phyloP scores from a whole-genome alignment of 2,329 filamentous ascomycete genomes.

The Clonostachys rosea region DNA sequence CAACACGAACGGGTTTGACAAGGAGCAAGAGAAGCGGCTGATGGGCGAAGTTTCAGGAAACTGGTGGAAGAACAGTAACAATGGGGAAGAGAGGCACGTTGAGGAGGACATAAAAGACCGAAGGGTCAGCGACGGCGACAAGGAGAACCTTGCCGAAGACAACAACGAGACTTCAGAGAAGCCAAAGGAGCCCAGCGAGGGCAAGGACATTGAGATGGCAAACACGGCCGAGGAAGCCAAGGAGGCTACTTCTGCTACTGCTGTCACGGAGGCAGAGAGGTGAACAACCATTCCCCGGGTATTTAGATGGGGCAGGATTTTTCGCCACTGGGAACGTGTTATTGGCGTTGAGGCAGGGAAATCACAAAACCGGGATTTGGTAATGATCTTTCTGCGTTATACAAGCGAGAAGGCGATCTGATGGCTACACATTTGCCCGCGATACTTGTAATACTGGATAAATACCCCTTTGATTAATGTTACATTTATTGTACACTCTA shows the following conservation, averaged over 20 bases:
- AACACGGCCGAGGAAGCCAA: constrained; percentile 8
- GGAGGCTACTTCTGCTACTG: not conserved
- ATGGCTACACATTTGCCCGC: constrained; percentile 2
- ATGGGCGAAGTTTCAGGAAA: constrained; percentile 22
- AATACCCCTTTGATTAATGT: too few relatives aligned
- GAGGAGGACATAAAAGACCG: constrained; percentile 20
- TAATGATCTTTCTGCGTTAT: not conserved
- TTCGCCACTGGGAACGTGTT: too few relatives aligned
- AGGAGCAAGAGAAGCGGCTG: constrained; percentile 14
- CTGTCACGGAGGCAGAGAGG: constrained; percentile 1
- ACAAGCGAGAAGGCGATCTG: not conserved
- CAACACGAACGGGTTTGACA: constrained; percentile 18
- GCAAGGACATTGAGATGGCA: constrained; percentile 24
- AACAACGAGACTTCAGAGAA: constrained; percentile 5
- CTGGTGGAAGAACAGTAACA: constrained; percentile 20
- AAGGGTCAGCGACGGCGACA: constrained; percentile 31
- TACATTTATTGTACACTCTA: too few relatives aligned
- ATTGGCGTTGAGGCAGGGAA: not conserved
- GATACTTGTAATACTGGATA: not conserved
- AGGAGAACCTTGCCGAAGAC: constrained; percentile 33
- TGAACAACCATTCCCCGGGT: not conserved
- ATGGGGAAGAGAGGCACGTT: constrained; percentile 3
- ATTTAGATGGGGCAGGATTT: too few relatives aligned
- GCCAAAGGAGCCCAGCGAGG: constrained; percentile 5
- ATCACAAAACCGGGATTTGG: not conserved